A percentile compares a stretch with the other conserved stretches of the same genome.
These are phyloP conservation scores for Mallotus nudiflorus DNA, from an alignment of 345 rosid species.

Conservation along the genomic window DNA sequence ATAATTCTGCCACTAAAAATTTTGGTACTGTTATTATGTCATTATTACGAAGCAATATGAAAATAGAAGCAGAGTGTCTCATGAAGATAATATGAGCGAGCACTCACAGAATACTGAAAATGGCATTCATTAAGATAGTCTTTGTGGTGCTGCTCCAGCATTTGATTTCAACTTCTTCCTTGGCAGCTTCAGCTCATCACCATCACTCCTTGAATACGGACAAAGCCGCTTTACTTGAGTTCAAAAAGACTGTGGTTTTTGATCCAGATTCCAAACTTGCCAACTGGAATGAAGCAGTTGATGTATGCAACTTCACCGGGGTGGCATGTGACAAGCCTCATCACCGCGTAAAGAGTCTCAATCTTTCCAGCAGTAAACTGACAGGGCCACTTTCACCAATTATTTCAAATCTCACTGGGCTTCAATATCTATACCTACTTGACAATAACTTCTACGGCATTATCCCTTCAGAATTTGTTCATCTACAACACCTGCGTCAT, in stretches of 20 bases:
- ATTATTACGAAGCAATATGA: too few relatives aligned
- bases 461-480: slow-evolving; percentile 45
- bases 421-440: slow-evolving; percentile 30
- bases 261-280: slow-evolving; percentile 39
- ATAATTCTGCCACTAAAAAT: too few relatives aligned
- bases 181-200: slow-evolving; percentile 20
- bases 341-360: slow-evolving; percentile 36
- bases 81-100: not conserved
- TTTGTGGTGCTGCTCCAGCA: slow-evolving; percentile 30
- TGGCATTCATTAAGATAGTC: slow-evolving; percentile 25
- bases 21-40: too few relatives aligned
- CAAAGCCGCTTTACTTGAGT: slow-evolving; percentile 50
- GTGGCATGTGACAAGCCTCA: slow-evolving; percentile 33
- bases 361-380: slow-evolving; percentile 27
- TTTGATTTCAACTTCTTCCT: slow-evolving; percentile 13
- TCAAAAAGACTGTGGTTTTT: slow-evolving; percentile 31
- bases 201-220: slow-evolving; percentile 38
- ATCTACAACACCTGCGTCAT: slow-evolving; percentile 29
- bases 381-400: slow-evolving; percentile 40
- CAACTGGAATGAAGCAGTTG: slow-evolving; percentile 38
- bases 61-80: too few relatives aligned
- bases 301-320: slow-evolving; percentile 47
- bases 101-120: slow-evolving; percentile 5
- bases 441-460: slow-evolving; percentile 41
- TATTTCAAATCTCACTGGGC: slow-evolving; percentile 49